Evolutionary conservation across 2,329 filamentous ascomycete species (phyloP), one percentile per base, ranked within the genome.

Genomic region (Neurospora sp.): DNA sequence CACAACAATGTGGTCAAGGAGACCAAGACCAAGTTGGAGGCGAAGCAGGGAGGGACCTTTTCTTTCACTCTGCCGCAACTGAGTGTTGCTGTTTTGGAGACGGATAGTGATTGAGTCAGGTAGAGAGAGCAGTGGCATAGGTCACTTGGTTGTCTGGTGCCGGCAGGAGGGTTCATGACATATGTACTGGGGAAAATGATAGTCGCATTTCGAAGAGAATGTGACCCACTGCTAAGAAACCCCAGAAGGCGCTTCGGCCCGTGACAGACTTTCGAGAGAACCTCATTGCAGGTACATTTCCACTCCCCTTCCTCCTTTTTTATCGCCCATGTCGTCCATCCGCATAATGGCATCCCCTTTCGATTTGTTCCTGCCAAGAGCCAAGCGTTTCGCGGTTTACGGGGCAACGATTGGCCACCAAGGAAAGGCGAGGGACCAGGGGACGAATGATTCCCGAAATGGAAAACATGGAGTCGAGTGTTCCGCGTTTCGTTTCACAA

Each of bases 51-150:
- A 36, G 87, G 87, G 2, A 76, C 74, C 1, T 87, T 88, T 73
- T 77, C 77, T 62, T 88, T 88, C 73, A 80, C 76, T 36, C 71
- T 89, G 74, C 86, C 86, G 0, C 79, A 85, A 72, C 77, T 87
- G 70, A 87, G 85, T 73, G 82, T 89, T 67, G 86, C 85, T 15
- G 83, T 89, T 2, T 75, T 89, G 68, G 84, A 87, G 68, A 83
- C 82, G 33, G 69, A 52, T 57, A 28, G 67, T 62, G 19, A 62
- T 2, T 57, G 19, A 23, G 11, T 19, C 33, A 19, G 28, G 28
- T 28, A 4, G 23, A 8, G 17, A 15, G 28, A 3, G 67, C 23
- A 17, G 23, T 62, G 23, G 23, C 28, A 28, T 28, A 28, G 28
- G 28, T 28, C 28, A 28, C 28, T 28, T 28, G 28, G 28, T 28